These are phyloP conservation scores for Colletotrichum gigasporum DNA, from an alignment of 2,329 filamentous ascomycete species.

Conservation along the genomic window DNA sequence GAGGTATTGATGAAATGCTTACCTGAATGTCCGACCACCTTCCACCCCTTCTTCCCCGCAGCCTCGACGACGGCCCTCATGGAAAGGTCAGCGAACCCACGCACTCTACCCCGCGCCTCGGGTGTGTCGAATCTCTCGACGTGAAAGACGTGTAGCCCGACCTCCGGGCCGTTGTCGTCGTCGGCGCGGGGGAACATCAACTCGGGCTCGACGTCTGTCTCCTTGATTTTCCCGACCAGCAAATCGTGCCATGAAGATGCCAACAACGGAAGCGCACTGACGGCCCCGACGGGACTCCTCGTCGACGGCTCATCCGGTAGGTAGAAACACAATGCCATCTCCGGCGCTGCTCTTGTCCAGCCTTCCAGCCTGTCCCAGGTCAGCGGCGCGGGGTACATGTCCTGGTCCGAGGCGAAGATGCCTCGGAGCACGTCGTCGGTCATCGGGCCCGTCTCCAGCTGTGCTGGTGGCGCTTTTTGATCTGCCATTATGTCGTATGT, in stretches of 20 bases:
- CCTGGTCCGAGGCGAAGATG: conserved; percentile 42
- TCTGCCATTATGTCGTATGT: neutral
- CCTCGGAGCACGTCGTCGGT: conserved; percentile 29
- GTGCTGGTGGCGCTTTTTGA: neutral
- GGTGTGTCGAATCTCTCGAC: conserved; percentile 39
- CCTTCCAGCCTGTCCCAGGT: conserved; percentile 38
- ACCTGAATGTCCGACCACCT: conserved; percentile 41
- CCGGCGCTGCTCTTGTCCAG: conserved; percentile 40
- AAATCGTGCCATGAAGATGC: conserved; percentile 39
- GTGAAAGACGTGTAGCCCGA: conserved; percentile 48
- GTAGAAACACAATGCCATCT: conserved; percentile 39
- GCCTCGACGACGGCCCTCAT: conserved; percentile 5
- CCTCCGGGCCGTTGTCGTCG: conserved; percentile 11
- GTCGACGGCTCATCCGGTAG: neutral
- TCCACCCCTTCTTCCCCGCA: conserved; percentile 33
- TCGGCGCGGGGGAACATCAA: conserved; percentile 36
- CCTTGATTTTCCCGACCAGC: conserved; percentile 40
- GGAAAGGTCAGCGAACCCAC: conserved; percentile 33
- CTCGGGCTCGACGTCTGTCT: conserved; percentile 38
- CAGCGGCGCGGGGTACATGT: conserved; percentile 46
- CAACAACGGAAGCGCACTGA: conserved; percentile 42
- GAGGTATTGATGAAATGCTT: neutral
- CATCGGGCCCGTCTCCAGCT: conserved; percentile 24
- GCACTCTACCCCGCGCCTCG: neutral
- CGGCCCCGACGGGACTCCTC: conserved; percentile 34